phyloP scores from a whole-genome alignment of 2,329 filamentous ascomycete species.

The Colletotrichum euphorbiae region DNA sequence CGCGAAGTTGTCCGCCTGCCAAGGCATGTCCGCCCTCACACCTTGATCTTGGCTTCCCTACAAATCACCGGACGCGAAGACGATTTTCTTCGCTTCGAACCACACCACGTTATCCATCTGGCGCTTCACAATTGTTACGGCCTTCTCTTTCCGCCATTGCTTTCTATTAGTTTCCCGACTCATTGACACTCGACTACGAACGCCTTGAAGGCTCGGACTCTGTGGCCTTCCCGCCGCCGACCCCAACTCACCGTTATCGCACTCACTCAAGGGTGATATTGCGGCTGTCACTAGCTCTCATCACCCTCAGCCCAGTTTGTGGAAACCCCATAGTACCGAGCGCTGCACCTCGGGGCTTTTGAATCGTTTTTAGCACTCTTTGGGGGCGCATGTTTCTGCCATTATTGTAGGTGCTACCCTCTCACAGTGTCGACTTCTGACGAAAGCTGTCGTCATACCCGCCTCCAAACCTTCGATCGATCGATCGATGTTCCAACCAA shows the following conservation, averaged over 20 bases:
- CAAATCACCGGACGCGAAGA: neutral
- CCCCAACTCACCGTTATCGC: neutral
- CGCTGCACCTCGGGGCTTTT: neutral
- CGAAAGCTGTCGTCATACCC: constrained; percentile 34
- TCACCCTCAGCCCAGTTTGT: neutral
- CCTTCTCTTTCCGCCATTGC: neutral
- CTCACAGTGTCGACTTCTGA: constrained; percentile 10
- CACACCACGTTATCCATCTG: constrained; percentile 22
- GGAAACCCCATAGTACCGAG: neutral
- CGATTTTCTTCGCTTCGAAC: constrained; percentile 11
- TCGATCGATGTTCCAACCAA: constrained; percentile 48
- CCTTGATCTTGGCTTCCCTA: neutral
- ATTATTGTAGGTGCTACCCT: constrained; percentile 24
- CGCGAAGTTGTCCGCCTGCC: too few species aligned
- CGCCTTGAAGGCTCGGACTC: neutral
- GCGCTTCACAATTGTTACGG: neutral
- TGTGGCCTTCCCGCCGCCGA: neutral
- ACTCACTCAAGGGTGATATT: neutral
- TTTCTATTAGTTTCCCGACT: neutral
- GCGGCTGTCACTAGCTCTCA: fast-evolving
- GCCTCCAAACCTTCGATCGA: constrained; percentile 44
- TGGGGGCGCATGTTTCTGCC: neutral
- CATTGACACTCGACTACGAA: neutral
- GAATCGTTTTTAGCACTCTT: neutral
- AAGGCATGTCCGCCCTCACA: too few species aligned